These are phyloP conservation scores for Trichosporon sp. DNA, from an alignment of 1,284 basidiomycete genomes.

Conservation along the genomic window DNA sequence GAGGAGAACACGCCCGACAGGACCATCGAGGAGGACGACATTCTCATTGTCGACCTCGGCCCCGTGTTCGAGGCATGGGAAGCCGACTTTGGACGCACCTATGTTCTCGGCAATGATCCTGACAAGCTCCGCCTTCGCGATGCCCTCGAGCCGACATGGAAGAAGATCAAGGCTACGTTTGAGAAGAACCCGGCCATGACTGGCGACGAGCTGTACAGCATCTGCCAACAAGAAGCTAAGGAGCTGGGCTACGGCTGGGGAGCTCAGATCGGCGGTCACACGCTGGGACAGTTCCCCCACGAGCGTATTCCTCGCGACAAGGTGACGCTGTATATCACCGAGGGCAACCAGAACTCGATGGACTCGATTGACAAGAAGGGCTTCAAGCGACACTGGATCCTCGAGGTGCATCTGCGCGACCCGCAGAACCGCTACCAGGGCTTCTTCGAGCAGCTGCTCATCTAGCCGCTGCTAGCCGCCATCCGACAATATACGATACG, in stretches of 20 bases:
- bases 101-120: slow-evolving; percentile 17
- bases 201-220: slow-evolving; percentile 14
- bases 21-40: slow-evolving; percentile 14
- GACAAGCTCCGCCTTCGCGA: slow-evolving; percentile 11
- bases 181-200: slow-evolving; percentile 14
- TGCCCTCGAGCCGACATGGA: slow-evolving; percentile 16
- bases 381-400: slow-evolving; percentile 15
- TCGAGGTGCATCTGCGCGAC: slow-evolving; percentile 18
- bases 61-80: slow-evolving; percentile 20
- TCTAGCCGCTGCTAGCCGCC: background rate
- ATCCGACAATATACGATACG: background rate
- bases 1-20: slow-evolving; percentile 20
- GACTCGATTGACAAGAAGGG: slow-evolving; percentile 9
- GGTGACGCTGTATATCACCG: slow-evolving; percentile 16
- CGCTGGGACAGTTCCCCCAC: slow-evolving; percentile 17
- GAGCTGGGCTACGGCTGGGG: slow-evolving; percentile 11
- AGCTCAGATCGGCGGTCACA: slow-evolving; percentile 14
- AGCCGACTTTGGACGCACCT: slow-evolving; percentile 21
- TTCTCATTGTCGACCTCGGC: slow-evolving; percentile 19
- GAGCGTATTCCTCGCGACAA: slow-evolving; percentile 21
- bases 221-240: slow-evolving; percentile 1
- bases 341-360: slow-evolving; percentile 10
- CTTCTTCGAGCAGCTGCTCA: slow-evolving; percentile 18
- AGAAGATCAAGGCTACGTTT: slow-evolving; percentile 11
- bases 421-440: slow-evolving; percentile 10